phyloP scores from a whole-genome alignment of 768 basidiomycete species.

The Ramaria sp. region DNA sequence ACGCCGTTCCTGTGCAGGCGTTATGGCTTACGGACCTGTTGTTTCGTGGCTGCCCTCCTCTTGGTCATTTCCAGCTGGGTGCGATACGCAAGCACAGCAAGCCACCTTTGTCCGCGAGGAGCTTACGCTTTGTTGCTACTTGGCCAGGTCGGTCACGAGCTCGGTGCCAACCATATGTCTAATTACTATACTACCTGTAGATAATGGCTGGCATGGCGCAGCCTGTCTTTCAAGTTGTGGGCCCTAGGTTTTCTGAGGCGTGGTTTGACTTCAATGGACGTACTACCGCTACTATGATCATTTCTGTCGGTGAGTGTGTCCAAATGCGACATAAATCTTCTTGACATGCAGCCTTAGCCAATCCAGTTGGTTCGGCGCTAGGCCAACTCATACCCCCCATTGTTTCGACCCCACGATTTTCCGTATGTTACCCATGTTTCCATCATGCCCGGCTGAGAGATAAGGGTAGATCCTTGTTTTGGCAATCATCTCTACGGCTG shows the following conservation, averaged over 20 bases:
- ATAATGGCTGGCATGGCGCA: conserved; percentile 53
- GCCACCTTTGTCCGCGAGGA: conserved; percentile 36
- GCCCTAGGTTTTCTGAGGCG: conserved; percentile 69
- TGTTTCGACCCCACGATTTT: conserved; percentile 39
- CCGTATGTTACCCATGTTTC: conserved; percentile 32
- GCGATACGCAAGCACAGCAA: conserved; percentile 58
- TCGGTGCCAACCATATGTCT: not conserved
- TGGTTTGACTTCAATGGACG: conserved; percentile 74
- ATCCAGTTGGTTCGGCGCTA: conserved; percentile 63
- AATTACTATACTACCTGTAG: conserved; percentile 23
- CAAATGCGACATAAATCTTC: not conserved
- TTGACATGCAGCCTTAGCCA: conserved; percentile 28
- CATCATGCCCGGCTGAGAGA: not conserved
- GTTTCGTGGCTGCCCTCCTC: conserved; percentile 41
- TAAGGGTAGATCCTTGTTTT: conserved; percentile 49
- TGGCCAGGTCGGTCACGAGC: conserved; percentile 43
- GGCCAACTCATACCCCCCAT: conserved; percentile 66
- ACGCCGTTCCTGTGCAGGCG: conserved; percentile 46
- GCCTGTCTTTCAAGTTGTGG: conserved; percentile 66
- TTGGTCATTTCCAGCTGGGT: conserved; percentile 64
- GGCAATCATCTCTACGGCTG: conserved; percentile 58
- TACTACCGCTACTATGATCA: conserved; percentile 65
- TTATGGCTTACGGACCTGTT: conserved; percentile 52
- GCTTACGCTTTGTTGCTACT: conserved; percentile 60
- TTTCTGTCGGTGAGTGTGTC: conserved; percentile 30